These are phyloP conservation scores for Epichloe bromicola DNA, from an alignment of 2,329 filamentous ascomycete species.

Conservation along the genomic window DNA sequence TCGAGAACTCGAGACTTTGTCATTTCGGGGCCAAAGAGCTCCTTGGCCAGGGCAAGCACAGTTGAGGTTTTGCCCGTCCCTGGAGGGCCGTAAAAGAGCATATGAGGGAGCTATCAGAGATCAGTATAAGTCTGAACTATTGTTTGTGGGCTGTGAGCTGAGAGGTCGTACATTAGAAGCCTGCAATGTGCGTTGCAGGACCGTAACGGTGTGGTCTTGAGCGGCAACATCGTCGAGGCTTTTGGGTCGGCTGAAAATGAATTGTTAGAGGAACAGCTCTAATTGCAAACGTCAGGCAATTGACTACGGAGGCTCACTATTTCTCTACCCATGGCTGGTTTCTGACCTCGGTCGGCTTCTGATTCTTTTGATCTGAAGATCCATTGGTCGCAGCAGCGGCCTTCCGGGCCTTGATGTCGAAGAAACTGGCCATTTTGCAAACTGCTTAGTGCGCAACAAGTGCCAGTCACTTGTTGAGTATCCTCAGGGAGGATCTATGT, in stretches of 20 bases:
- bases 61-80: slow-evolving; percentile 98
- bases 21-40: slow-evolving; percentile 91
- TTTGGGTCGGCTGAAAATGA: slow-evolving; percentile 63
- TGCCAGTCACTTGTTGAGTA: neutral
- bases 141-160: neutral
- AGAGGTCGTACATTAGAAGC: slow-evolving; percentile 63
- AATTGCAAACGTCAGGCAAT: neutral
- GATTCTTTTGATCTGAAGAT: slow-evolving; percentile 49
- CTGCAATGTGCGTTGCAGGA: slow-evolving; percentile 85
- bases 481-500: neutral
- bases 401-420: slow-evolving; percentile 86
- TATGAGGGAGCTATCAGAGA: slow-evolving; percentile 61
- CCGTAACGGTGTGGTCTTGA: slow-evolving; percentile 91
- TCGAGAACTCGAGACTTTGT: slow-evolving; percentile 93
- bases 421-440: slow-evolving; percentile 69
- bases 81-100: slow-evolving; percentile 97
- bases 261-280: neutral
- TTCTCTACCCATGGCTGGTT: slow-evolving; percentile 95
- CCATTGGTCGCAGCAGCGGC: slow-evolving; percentile 57
- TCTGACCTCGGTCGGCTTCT: slow-evolving; percentile 48
- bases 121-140: neutral
- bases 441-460: neutral
- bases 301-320: slow-evolving; percentile 53
- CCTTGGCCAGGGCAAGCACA: slow-evolving; percentile 90
- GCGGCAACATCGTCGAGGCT: slow-evolving; percentile 88